Evolutionary conservation across 2,329 filamentous ascomycete genomes (phyloP).

Genomic region (Blastomyces gilchristii): DNA sequence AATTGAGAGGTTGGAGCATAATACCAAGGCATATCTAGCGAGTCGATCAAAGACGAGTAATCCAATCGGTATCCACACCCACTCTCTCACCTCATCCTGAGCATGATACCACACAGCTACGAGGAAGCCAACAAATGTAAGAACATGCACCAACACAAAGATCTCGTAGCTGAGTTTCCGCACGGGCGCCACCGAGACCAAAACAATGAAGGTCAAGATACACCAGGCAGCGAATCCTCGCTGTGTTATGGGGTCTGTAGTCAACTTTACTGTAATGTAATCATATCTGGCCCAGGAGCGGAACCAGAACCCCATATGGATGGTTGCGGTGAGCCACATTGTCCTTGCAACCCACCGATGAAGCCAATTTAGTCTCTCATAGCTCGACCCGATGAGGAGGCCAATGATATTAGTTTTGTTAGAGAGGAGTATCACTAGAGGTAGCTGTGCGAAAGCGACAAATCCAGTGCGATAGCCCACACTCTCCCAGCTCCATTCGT

Average conservation of each 20-base stretch:
- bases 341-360: slow-evolving; percentile 44
- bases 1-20: slow-evolving; percentile 34
- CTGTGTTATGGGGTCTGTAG: slow-evolving; percentile 40
- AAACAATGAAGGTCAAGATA: slow-evolving; percentile 42
- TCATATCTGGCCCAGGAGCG: slow-evolving; percentile 43
- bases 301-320: slow-evolving; percentile 48
- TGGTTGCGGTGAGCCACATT: slow-evolving; percentile 43
- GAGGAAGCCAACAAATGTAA: slow-evolving; percentile 42
- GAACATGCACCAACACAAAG: slow-evolving; percentile 45
- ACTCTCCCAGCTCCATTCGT: slow-evolving; percentile 44
- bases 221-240: slow-evolving; percentile 45
- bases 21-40: slow-evolving; percentile 26
- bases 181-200: slow-evolving; percentile 43
- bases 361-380: slow-evolving; percentile 44
- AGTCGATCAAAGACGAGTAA: slow-evolving; percentile 39
- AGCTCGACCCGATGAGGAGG: slow-evolving; percentile 37
- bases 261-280: slow-evolving; percentile 41
- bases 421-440: slow-evolving; percentile 46
- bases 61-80: slow-evolving; percentile 40
- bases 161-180: slow-evolving; percentile 43
- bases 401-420: slow-evolving; percentile 48
- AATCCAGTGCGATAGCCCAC: slow-evolving; percentile 48
- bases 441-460: slow-evolving; percentile 44
- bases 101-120: slow-evolving; percentile 42
- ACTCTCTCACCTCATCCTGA: slow-evolving; percentile 33